Evolutionary conservation across 2,329 filamentous ascomycete genomes (phyloP), one percentile per base, ranked within the genome.

Genomic region (Phyllosticta paracitricarpa): DNA sequence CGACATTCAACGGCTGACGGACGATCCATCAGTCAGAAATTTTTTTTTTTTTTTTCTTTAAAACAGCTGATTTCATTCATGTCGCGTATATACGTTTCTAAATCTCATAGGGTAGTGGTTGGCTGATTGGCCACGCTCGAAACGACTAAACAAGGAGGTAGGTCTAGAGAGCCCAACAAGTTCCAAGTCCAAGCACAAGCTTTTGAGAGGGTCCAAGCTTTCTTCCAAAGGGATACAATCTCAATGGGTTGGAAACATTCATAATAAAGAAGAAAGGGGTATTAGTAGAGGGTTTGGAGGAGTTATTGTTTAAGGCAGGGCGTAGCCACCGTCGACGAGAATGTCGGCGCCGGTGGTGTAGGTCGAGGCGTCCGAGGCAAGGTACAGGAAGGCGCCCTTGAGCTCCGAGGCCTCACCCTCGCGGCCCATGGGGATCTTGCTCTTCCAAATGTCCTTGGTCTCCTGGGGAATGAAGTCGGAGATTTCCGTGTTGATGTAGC

Each of bases 361-460:
- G 59, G 85, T 89, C n/a, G 87, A 84, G 3, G 89, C 89, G 73
- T 95, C 89, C 14, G 86, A 89, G 19, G 89, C 88, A 61, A 95
- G 79, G 74, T 91, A 94, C 56, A 95, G 75, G 72, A 89, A 96
- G 19, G 87, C 87, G 22, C 89, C 91, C 78, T 93, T 92, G 67
- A 95, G 79, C 78, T 96, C 90, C 63, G 84, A 82, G 2, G 84
- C 83, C 67, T 87, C 80, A 26, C 87, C 90, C 70, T 91, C 87
- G 65, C 90, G 82, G 56, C 84, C 88, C 85, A 94, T 88, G 9
- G 89, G 89, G 51, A 87, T 92, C 81, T 89, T 92, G 69, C 85
- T 84, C 71, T 84, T 85, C 87, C 89, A 92, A 62, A 88, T 79
- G 54, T 82, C 79, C 80, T 89, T 89, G 3, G 83, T 86, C 67